Percentiles rank a stretch among this genome's conserved stretches.
Evolutionary conservation across 164 flowering plant genomes (phyloP).

Genomic region (Platanus orientalis): DNA sequence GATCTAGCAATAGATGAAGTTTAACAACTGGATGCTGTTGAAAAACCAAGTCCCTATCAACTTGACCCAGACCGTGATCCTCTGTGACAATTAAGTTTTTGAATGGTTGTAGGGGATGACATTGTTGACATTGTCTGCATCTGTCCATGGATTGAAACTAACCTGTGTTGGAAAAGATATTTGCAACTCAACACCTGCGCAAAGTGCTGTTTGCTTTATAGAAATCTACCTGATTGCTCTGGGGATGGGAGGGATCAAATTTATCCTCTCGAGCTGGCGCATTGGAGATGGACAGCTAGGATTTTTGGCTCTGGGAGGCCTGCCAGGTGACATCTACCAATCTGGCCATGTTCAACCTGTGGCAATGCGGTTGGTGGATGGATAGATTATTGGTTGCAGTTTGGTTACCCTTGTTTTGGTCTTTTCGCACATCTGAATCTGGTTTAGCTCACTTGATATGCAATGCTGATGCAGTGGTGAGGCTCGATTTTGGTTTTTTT

Average conservation of each 20-base stretch:
- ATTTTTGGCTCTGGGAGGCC: no score
- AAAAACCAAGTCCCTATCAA: neutral
- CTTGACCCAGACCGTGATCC: neutral
- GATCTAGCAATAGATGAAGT: neutral
- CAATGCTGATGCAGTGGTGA: neutral
- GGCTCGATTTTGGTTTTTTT: neutral
- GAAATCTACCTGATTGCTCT: conserved; percentile 15
- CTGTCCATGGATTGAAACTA: conserved; percentile 7
- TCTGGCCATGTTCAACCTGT: no score
- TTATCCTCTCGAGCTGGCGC: no score
- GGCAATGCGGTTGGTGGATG: no score
- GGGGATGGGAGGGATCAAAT: conserved; percentile 16
- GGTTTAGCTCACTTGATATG: neutral
- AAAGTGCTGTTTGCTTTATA: conserved; percentile 2
- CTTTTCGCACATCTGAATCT: neutral
- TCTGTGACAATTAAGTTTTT: neutral
- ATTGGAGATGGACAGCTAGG: no score
- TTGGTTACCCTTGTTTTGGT: no score
- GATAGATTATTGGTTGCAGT: no score
- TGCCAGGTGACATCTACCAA: no score
- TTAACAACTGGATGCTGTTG: neutral
- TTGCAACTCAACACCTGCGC: conserved; percentile 1
- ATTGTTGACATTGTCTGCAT: conserved; percentile 12
- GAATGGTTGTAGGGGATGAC: conserved; percentile 14
- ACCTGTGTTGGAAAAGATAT: conserved; percentile 1